Conservation (phyloP, 2,329 filamentous ascomycete genomes). For the Ambrosiella beaveri region DNA sequence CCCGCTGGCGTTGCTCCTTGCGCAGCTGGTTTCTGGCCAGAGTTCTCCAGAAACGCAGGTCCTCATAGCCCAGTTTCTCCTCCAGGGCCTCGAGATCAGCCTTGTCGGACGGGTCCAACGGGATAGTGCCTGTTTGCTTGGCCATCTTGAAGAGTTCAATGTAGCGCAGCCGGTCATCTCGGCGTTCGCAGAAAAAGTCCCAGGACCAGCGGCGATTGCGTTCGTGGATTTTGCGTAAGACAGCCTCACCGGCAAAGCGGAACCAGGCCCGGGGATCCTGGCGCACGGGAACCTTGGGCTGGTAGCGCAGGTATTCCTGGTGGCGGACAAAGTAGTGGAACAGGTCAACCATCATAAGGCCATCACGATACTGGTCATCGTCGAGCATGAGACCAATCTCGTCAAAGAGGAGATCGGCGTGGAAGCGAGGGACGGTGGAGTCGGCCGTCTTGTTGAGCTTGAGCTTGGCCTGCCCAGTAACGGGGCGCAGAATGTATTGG, state of each 20-base stretch:
- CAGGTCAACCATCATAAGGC: constrained; percentile 91
- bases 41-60: constrained; percentile 92
- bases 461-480: constrained; percentile 85
- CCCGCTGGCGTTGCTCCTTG: constrained; percentile 42
- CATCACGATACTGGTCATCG: constrained; percentile 92
- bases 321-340: constrained; percentile 98
- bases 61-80: constrained; percentile 79
- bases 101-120: constrained; percentile 51
- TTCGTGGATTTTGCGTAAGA: constrained; percentile 88
- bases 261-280: constrained; percentile 90
- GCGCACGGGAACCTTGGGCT: constrained; percentile 69
- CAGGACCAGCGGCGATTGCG: constrained; percentile 87
- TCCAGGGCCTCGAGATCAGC: constrained; percentile 64
- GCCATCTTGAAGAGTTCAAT: constrained; percentile 80
- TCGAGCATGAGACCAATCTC: constrained; percentile 97
- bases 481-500: constrained; percentile 90
- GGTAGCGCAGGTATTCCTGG: constrained; percentile 86
- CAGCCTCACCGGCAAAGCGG: constrained; percentile 72
- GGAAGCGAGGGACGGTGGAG: constrained; percentile 63
- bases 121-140: constrained; percentile 42
- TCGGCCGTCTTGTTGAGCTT: constrained; percentile 89
- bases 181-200: constrained; percentile 83
- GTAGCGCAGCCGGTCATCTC: constrained; percentile 76
- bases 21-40: constrained; percentile 83
- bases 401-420: constrained; percentile 81